Percentiles rank a stretch among this genome's conserved stretches.
Conservation (phyloP, 345 rosid genomes). For the Gossypium arboreum region DNA sequence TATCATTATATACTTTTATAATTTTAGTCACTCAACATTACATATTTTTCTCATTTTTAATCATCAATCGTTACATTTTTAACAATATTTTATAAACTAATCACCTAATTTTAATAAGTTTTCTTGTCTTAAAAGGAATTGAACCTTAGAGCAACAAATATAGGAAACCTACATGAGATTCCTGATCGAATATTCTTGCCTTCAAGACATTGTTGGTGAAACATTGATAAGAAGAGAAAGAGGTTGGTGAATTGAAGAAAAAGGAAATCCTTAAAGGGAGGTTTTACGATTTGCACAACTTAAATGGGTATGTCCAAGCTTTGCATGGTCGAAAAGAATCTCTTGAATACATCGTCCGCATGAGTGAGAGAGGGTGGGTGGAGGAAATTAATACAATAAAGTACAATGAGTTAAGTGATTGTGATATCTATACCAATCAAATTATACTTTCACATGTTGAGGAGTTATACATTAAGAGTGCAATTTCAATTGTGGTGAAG, state of each 20-base stretch:
- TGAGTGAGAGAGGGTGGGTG: background rate
- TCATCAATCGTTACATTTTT: too few relatives aligned
- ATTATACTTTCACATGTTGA: background rate
- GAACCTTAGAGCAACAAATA: too few relatives aligned
- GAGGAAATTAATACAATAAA: background rate
- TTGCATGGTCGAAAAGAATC: background rate
- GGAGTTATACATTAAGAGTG: background rate
- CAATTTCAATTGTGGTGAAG: background rate
- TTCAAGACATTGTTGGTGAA: background rate
- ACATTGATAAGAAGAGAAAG: background rate
- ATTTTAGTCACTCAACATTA: too few relatives aligned
- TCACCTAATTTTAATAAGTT: too few relatives aligned
- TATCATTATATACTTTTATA: too few relatives aligned
- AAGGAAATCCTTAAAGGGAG: background rate
- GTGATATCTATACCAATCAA: background rate
- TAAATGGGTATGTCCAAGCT: background rate
- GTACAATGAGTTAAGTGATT: background rate
- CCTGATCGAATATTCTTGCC: too few relatives aligned
- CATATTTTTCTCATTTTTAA: too few relatives aligned
- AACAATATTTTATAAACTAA: too few relatives aligned
- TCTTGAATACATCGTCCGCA: background rate
- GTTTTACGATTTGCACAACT: background rate
- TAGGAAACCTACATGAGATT: too few relatives aligned
- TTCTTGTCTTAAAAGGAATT: too few relatives aligned
- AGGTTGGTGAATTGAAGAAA: background rate